Conservation (phyloP, 2,329 filamentous ascomycete genomes). For the Myriangium duriaei region DNA sequence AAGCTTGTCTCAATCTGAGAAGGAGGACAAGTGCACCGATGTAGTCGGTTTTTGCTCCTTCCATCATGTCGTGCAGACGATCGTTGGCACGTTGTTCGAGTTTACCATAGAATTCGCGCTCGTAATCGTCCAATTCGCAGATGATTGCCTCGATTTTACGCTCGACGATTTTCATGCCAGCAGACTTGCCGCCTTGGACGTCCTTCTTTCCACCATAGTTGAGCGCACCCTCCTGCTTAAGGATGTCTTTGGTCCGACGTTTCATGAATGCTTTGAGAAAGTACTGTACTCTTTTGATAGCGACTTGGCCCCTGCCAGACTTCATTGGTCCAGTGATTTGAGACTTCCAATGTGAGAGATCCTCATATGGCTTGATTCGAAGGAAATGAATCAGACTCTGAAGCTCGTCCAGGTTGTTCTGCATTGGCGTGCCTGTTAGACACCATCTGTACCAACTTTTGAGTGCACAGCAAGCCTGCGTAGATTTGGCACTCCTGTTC, state of each 20-base stretch:
- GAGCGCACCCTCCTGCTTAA: conserved; percentile 74
- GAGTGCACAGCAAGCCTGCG: conserved; percentile 79
- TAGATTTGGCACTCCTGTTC: conserved; percentile 91
- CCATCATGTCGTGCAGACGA: conserved; percentile 82
- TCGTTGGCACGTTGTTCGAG: conserved; percentile 75
- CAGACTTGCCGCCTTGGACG: conserved; percentile 41
- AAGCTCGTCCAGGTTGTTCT: conserved; percentile 94
- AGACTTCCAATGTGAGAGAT: conserved; percentile 76
- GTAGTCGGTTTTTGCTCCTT: conserved; percentile 66
- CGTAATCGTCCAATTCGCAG: conserved; percentile 64
- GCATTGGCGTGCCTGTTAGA: conserved; percentile 89
- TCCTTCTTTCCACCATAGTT: conserved; percentile 59
- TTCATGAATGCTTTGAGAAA: conserved; percentile 94
- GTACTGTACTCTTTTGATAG: conserved; percentile 73
- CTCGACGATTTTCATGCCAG: conserved; percentile 80
- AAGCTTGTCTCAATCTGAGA: conserved; percentile 81
- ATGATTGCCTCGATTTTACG: conserved; percentile 74
- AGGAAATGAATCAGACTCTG: conserved; percentile 90
- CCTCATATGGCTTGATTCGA: conserved; percentile 80
- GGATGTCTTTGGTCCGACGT: conserved; percentile 91
- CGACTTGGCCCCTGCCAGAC: conserved; percentile 75
- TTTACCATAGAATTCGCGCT: conserved; percentile 74
- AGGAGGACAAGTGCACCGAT: conserved; percentile 86
- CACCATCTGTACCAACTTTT: conserved; percentile 89
- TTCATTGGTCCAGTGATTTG: conserved; percentile 85